Conservation (phyloP, 73 alveolate genomes). For the Breviolum minutum region DNA sequence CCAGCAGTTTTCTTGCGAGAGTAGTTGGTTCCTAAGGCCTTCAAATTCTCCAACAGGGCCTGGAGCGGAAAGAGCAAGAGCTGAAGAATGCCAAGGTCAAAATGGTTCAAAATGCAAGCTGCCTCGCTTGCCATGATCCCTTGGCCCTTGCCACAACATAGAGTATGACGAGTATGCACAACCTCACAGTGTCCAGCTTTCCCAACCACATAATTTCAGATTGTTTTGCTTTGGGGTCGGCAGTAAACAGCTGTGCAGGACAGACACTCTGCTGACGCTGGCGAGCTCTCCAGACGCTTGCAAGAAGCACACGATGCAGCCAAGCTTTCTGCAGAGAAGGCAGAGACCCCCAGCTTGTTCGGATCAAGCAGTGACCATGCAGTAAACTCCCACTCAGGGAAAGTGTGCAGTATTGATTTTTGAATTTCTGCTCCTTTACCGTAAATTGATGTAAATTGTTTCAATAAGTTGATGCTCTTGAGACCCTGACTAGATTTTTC, state of each 20-base stretch:
- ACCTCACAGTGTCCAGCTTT: neutral
- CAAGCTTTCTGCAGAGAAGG: neutral
- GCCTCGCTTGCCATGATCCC: neutral
- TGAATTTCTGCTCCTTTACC: neutral
- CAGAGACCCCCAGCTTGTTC: neutral
- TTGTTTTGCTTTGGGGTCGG: neutral
- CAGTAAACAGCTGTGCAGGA: neutral
- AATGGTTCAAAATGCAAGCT: neutral
- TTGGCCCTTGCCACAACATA: neutral
- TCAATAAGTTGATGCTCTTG: no score
- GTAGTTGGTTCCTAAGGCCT: neutral
- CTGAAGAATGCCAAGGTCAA: neutral
- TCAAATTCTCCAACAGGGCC: slow-evolving; percentile 15
- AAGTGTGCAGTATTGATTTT: neutral
- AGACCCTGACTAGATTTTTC: no score
- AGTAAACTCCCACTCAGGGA: neutral
- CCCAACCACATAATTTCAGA: neutral
- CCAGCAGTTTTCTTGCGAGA: neutral
- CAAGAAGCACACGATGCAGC: neutral
- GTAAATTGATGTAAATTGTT: no score
- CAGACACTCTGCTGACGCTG: neutral
- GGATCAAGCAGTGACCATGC: neutral
- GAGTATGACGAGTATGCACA: neutral
- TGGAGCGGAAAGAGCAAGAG: slow-evolving; percentile 58
- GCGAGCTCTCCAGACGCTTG: slow-evolving; percentile 18